Evolutionary conservation across 2,329 filamentous ascomycete genomes (phyloP).

Genomic region (Aureobasidium leucospermi): DNA sequence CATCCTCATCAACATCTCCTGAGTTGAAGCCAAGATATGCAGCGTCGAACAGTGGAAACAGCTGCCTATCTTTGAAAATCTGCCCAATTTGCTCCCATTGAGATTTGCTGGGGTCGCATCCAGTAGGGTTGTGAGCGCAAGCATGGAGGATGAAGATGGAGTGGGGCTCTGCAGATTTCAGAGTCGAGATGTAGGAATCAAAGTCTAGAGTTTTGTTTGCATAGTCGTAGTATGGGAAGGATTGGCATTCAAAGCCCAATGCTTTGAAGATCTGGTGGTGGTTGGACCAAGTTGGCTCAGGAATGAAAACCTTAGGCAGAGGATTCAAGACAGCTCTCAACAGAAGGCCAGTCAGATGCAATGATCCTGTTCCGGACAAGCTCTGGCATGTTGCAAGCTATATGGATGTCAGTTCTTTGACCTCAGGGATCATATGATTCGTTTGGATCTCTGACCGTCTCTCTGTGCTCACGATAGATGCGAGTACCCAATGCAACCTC

Average conservation of each 20-base stretch:
- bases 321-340: conserved; percentile 23
- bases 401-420: neutral
- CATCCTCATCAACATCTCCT: conserved; percentile 26
- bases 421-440: too few relatives aligned
- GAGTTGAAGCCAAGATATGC: conserved; percentile 30
- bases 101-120: conserved; percentile 32
- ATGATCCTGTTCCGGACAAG: conserved; percentile 36
- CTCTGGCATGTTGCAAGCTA: conserved; percentile 29
- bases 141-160: conserved; percentile 33
- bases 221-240: conserved; percentile 31
- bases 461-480: neutral
- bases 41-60: conserved; percentile 30
- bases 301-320: conserved; percentile 29
- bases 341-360: conserved; percentile 30
- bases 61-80: conserved; percentile 18
- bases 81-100: conserved; percentile 27
- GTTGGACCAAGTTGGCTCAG: conserved; percentile 38
- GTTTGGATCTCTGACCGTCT: neutral
- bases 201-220: conserved; percentile 75
- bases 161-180: conserved; percentile 63
- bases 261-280: conserved; percentile 32
- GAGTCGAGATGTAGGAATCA: conserved; percentile 77
- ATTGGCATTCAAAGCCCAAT: conserved; percentile 26
- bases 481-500: neutral
- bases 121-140: conserved; percentile 40